A percentile compares a stretch with the other conserved stretches of the same genome.
phyloP scores from a whole-genome alignment of 192 early-diverging fungal species.

The Gamsiella multidivaricata region DNA sequence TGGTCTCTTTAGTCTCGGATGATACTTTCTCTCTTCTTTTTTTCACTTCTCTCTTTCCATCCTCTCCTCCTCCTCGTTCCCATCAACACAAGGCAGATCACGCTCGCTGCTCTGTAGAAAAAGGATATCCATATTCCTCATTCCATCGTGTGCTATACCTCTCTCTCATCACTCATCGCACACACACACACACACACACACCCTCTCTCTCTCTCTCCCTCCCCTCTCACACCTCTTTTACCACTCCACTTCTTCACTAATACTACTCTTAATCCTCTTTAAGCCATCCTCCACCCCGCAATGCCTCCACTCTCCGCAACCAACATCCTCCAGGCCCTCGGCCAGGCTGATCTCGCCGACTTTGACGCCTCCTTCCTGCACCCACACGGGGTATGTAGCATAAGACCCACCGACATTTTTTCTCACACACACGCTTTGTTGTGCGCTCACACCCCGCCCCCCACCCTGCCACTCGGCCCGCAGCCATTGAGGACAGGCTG shows the following conservation, averaged over 20 bases:
- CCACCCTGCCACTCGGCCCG: too few species aligned
- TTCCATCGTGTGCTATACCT: too few species aligned
- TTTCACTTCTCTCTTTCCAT: neutral
- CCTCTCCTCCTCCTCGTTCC: neutral
- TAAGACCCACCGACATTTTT: neutral
- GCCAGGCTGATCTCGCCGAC: conserved; percentile 20
- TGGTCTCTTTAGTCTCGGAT: neutral
- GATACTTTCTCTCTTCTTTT: neutral
- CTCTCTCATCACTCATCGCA: too few species aligned
- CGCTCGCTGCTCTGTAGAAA: too few species aligned
- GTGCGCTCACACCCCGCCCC: too few species aligned
- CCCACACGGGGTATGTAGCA: conserved; percentile 24
- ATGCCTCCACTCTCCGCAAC: conserved; percentile 44
- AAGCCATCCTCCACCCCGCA: neutral
- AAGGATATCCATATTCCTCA: too few species aligned
- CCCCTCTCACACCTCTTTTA: too few species aligned
- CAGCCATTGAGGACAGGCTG: too few species aligned
- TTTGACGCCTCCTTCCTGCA: conserved; percentile 42
- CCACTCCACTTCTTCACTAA: neutral
- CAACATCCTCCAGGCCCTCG: conserved; percentile 22
- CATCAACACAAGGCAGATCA: neutral
- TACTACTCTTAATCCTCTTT: neutral
- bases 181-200: too few species aligned
- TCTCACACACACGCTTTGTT: neutral
- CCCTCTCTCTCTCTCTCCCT: too few species aligned